Evolutionary conservation across 2,329 filamentous ascomycete genomes (phyloP).

Genomic region (Daldinia eschscholtzii): DNA sequence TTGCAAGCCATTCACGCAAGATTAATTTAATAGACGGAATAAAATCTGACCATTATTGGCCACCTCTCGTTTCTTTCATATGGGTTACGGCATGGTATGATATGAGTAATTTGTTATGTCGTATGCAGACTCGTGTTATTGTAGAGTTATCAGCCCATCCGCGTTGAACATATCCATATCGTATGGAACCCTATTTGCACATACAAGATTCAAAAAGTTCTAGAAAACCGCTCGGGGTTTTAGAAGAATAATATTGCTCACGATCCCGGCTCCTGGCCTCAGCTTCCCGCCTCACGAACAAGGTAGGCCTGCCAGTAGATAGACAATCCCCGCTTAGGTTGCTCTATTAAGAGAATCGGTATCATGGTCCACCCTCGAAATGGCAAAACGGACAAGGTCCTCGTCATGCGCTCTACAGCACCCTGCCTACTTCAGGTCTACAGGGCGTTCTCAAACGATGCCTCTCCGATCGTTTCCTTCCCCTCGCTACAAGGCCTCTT

Average conservation of each 20-base stretch:
- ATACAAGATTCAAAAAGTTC: not conserved
- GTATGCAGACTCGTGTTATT: constrained; percentile 6
- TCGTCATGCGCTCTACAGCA: constrained; percentile 29
- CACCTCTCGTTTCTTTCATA: constrained; percentile 2
- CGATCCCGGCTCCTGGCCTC: constrained; percentile 29
- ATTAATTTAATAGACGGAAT: constrained; percentile 16
- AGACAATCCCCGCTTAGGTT: constrained; percentile 36
- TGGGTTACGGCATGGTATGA: constrained; percentile 2
- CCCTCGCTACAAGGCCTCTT: not conserved
- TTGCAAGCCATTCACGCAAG: constrained; percentile 2
- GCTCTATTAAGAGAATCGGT: constrained; percentile 35
- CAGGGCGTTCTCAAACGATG: constrained; percentile 18
- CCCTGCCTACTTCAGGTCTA: constrained; percentile 14
- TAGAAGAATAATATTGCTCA: constrained; percentile 13
- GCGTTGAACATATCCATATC: not conserved
- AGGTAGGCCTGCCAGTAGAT: constrained; percentile 14
- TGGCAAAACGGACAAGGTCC: constrained; percentile 23
- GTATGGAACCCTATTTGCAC: not conserved
- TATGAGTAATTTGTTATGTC: not conserved
- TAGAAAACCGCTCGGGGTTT: constrained; percentile 34
- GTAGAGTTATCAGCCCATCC: constrained; percentile 4
- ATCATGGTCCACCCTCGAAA: constrained; percentile 23
- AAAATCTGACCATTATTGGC: constrained; percentile 18
- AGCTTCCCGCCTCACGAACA: constrained; percentile 21
- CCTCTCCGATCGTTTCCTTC: constrained; percentile 18